Base-by-base conservation (phyloP, 2,329 filamentous ascomycete species). In the Aspergillus hortae region DNA sequence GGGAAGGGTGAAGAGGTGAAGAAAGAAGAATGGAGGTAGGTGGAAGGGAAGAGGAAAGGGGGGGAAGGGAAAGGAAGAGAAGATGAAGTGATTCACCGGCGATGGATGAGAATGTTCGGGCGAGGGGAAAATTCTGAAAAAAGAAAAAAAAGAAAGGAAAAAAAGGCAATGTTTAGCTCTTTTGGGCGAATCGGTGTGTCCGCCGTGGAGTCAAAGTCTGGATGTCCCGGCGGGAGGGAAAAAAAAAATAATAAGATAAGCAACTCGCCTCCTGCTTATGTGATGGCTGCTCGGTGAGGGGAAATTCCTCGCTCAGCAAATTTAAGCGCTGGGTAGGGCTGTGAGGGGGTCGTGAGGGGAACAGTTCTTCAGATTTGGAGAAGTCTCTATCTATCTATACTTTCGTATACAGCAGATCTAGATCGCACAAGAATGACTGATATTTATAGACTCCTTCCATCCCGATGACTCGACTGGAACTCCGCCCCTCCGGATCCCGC, bases 151-250 rank as follows among this genome's bases (percentile, higher is more conserved):
- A 42, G n/a, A 48, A 46, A 25, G 49, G 43, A 51, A 51, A 38
- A 48, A 51, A 46, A 38, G 35, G 46, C 45, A 45, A 51, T 56
- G 52, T 55, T 58, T 54, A 57, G 61, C 67, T 69, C 62, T 64
- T 69, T 69, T 65, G 59, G 66, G 67, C 61, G 64, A 65, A 65
- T 66, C 67, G 67, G 67, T 69, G 67, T 68, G 59, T 48, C 56
- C 35, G 47, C 46, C 46, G 41, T 48, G 44, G 44, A 25, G 21
- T n/a, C 21, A 6, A 17, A 23, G 46, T 50, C 36, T 40, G 21
- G 35, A 43, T 43, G 36, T 19, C 44, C 38, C 49, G 40, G 17
- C 40, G 38, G 19, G 4, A 3, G 19, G 19, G 3, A 19, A 19
- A 19, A 19, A 19, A 19, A 19, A 19, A 19, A 19, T 19, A 19